Evolutionary conservation across 2,329 filamentous ascomycete genomes (phyloP).

Genomic region (Emericellopsis atlantica): DNA sequence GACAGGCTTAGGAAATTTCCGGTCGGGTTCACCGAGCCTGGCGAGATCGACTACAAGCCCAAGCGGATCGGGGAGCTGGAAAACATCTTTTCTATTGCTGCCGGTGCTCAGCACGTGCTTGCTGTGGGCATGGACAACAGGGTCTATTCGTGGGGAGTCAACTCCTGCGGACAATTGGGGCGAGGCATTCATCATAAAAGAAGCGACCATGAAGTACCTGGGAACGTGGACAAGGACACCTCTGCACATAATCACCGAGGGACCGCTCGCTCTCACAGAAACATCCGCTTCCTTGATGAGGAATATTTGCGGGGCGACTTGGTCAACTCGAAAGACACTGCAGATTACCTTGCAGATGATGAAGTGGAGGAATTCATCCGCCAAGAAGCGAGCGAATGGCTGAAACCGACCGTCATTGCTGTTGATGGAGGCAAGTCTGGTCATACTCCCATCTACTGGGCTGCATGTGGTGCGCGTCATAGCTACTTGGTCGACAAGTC

Average conservation of each 20-base stretch:
- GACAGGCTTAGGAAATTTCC: background rate
- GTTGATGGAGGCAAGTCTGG: too few species aligned
- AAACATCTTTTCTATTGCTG: constrained; percentile 44
- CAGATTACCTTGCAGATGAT: too few species aligned
- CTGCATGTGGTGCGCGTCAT: background rate
- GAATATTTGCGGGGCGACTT: too few species aligned
- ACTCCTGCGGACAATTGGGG: constrained; percentile 40
- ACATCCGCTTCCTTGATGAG: background rate
- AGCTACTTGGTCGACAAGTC: background rate
- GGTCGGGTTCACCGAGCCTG: background rate
- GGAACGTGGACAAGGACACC: background rate
- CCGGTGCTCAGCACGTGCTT: constrained; percentile 52
- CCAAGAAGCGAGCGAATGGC: too few species aligned
- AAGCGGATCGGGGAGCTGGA: constrained; percentile 41
- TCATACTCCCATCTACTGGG: background rate
- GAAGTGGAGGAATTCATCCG: too few species aligned
- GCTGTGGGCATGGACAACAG: constrained; percentile 44
- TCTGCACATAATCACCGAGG: background rate
- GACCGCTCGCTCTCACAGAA: background rate
- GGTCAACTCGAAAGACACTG: too few species aligned
- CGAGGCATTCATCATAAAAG: too few species aligned
- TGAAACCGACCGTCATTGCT: too few species aligned
- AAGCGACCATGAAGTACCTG: background rate
- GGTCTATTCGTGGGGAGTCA: constrained; percentile 52
- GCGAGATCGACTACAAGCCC: constrained; percentile 24